These are phyloP conservation scores for Coffea canephora DNA, from an alignment of 257 asterid species.

Conservation along the genomic window DNA sequence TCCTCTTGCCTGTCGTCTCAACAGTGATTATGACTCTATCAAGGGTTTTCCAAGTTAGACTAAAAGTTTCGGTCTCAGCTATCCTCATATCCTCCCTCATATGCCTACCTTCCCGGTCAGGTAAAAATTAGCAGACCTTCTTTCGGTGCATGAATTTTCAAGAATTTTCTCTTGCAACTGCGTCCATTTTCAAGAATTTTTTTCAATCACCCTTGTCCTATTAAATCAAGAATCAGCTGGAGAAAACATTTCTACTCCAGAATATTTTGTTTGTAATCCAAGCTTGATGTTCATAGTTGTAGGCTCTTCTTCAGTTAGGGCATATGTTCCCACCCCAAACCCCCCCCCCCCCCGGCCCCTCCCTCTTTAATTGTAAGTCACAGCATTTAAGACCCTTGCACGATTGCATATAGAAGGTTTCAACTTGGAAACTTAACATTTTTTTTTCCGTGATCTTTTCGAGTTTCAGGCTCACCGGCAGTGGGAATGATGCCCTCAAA, in stretches of 20 bases:
- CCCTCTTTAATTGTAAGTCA: too few species aligned
- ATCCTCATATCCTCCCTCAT: constrained; percentile 13
- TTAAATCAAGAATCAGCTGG: neutral
- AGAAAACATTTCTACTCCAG: neutral
- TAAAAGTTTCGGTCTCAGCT: constrained; percentile 11
- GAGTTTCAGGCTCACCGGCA: neutral
- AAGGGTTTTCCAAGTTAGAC: constrained; percentile 12
- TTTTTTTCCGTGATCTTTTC: too few species aligned
- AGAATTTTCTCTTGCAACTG: neutral
- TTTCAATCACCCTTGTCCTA: neutral
- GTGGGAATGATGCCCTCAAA: constrained; percentile 13
- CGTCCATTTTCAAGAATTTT: neutral
- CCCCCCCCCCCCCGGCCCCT: too few species aligned
- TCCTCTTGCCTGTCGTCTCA: neutral
- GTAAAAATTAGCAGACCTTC: constrained; percentile 6
- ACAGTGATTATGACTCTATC: constrained; percentile 27
- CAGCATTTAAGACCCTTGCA: neutral
- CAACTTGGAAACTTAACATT: neutral
- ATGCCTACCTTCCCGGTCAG: constrained; percentile 27
- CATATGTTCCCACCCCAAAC: too few species aligned
- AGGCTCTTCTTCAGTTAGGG: neutral
- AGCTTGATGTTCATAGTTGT: neutral
- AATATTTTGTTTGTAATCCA: too few species aligned
- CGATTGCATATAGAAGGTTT: neutral
- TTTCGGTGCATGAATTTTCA: neutral